Conservation (phyloP, 2,329 filamentous ascomycete species). For the Chrysosporium keratinophilum region DNA sequence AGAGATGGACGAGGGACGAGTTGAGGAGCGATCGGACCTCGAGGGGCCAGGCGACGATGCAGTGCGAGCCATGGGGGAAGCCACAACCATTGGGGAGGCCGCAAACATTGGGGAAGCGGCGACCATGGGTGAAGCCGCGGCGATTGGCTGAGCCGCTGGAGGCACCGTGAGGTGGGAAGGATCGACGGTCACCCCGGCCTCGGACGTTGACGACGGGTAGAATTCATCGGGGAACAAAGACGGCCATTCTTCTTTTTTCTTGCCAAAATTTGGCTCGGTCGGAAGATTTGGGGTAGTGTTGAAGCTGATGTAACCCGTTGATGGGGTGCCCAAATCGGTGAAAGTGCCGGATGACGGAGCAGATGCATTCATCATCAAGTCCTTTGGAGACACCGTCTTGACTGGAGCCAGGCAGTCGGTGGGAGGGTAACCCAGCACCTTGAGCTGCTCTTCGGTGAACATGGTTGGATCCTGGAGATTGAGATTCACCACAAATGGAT, state of each 20-base stretch:
- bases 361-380: constrained; percentile 60
- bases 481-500: no score
- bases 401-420: constrained; percentile 37
- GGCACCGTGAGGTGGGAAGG: no score
- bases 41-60: constrained; percentile 34
- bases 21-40: constrained; percentile 37
- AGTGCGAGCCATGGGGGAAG: constrained; percentile 29
- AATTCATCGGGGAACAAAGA: constrained; percentile 42
- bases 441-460: constrained; percentile 22
- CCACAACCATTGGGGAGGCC: no score
- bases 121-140: no score
- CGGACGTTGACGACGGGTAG: neutral
- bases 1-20: constrained; percentile 57
- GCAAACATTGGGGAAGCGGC: no score
- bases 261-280: constrained; percentile 45
- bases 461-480: constrained; percentile 21
- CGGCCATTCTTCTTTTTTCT: constrained; percentile 53
- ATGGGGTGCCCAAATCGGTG: constrained; percentile 75
- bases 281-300: constrained; percentile 71
- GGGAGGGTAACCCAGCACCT: constrained; percentile 31
- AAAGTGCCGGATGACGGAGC: constrained; percentile 72
- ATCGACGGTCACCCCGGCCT: constrained; percentile 8
- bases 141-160: no score
- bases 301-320: constrained; percentile 57
- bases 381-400: constrained; percentile 69